A percentile compares a stretch with the other conserved stretches of the same genome.
These are phyloP conservation scores for Triticum dicoccoides DNA, from an alignment of 176 grass and related monocot genomes.

Conservation along the genomic window DNA sequence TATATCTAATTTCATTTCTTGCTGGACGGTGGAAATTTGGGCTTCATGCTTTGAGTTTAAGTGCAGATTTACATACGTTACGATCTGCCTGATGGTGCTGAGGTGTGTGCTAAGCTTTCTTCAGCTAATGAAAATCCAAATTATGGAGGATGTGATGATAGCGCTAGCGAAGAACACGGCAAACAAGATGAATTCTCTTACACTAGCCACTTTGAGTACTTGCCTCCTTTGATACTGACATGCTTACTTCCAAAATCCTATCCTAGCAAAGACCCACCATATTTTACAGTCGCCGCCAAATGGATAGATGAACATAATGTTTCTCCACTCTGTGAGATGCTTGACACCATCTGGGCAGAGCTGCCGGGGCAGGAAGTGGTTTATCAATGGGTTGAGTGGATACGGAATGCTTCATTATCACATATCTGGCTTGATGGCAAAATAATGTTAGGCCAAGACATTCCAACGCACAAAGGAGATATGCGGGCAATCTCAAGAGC, in stretches of 20 bases:
- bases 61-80: constrained; percentile 30
- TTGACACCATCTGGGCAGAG: too few relatives aligned
- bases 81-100: constrained; percentile 1
- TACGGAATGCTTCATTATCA: constrained; percentile 36
- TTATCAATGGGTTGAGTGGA: constrained; percentile 64
- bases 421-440: constrained; percentile 44
- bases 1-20: background rate
- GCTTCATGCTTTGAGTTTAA: constrained; percentile 9
- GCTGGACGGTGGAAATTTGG: background rate
- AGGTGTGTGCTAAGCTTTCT: constrained; percentile 28
- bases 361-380: constrained; percentile 39
- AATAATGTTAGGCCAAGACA: constrained; percentile 32
- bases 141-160: constrained; percentile 5
- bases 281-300: too few relatives aligned
- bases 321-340: too few relatives aligned
- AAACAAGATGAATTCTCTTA: constrained; percentile 36
- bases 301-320: too few relatives aligned
- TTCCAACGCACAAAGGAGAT: background rate
- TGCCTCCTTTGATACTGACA: constrained; percentile 35
- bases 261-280: too few relatives aligned
- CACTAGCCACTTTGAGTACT: constrained; percentile 38
- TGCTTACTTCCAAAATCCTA: too few relatives aligned
- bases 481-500: constrained; percentile 35
- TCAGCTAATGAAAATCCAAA: constrained; percentile 2
- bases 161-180: background rate